Conservation (phyloP, 148 eudicot species). For the Cornus kousa region DNA sequence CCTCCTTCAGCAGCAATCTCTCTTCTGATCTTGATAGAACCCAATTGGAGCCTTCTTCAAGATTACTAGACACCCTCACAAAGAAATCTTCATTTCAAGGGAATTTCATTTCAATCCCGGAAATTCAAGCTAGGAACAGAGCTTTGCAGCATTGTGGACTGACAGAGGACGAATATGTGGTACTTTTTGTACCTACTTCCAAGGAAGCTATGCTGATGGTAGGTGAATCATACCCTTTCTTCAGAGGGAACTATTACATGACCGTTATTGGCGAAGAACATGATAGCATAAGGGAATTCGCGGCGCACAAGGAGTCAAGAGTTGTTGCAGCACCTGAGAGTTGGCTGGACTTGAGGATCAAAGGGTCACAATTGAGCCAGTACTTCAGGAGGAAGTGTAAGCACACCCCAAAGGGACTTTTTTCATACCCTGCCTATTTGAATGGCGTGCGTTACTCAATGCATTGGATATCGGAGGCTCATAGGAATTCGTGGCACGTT, state of each 20-base stretch:
- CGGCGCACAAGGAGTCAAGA: slow-evolving; percentile 30
- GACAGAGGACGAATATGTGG: slow-evolving; percentile 35
- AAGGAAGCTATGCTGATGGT: slow-evolving; percentile 44
- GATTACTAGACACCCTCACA: slow-evolving; percentile 29
- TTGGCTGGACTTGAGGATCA: slow-evolving; percentile 51
- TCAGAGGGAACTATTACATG: slow-evolving; percentile 44
- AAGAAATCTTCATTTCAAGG: slow-evolving; percentile 40
- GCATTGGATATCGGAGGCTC: slow-evolving; percentile 61
- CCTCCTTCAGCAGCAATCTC: slow-evolving; percentile 20
- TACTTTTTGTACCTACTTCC: slow-evolving; percentile 22
- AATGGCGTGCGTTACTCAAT: slow-evolving; percentile 34
- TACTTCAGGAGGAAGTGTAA: slow-evolving; percentile 49
- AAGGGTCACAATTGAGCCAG: slow-evolving; percentile 52
- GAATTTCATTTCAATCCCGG: slow-evolving; percentile 46
- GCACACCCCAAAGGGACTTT: slow-evolving; percentile 43
- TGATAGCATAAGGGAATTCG: slow-evolving; percentile 40
- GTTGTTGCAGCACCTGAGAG: slow-evolving; percentile 43
- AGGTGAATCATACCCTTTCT: slow-evolving; percentile 55
- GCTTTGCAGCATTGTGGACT: slow-evolving; percentile 48
- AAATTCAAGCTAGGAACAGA: slow-evolving; percentile 41
- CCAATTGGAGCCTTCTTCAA: slow-evolving; percentile 42
- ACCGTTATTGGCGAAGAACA: slow-evolving; percentile 29
- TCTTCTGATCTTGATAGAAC: slow-evolving; percentile 25
- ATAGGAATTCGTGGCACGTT: slow-evolving; percentile 49
- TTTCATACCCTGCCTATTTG: slow-evolving; percentile 36